A percentile compares a stretch with the other conserved stretches of the same genome.
phyloP scores from a whole-genome alignment of 2,329 filamentous ascomycete genomes.

The Sporothrix pallida region DNA sequence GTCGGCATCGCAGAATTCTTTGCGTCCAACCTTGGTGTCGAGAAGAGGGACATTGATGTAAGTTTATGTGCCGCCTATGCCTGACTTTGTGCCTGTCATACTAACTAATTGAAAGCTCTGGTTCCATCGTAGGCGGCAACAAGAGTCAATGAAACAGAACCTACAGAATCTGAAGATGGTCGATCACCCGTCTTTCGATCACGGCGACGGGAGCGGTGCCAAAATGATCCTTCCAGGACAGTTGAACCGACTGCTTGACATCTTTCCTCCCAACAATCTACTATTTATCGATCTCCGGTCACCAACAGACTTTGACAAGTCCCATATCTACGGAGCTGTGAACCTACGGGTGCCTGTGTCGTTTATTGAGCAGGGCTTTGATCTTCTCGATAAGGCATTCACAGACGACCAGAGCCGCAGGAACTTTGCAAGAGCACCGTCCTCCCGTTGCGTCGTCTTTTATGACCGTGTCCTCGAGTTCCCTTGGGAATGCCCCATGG shows the following conservation, averaged over 20 bases:
- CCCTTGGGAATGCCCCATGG: constrained; percentile 58
- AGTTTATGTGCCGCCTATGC: not conserved
- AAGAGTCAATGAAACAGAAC: constrained; percentile 53
- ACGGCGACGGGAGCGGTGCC: constrained; percentile 41
- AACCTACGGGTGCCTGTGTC: constrained; percentile 58
- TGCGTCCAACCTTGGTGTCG: constrained; percentile 60
- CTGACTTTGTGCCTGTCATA: not conserved
- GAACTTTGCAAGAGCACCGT: constrained; percentile 55
- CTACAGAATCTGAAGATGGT: constrained; percentile 53
- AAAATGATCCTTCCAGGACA: constrained; percentile 60
- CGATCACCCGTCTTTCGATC: constrained; percentile 42
- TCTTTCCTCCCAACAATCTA: constrained; percentile 53
- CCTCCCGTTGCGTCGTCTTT: constrained; percentile 57
- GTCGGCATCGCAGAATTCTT: constrained; percentile 59
- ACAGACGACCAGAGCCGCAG: constrained; percentile 55
- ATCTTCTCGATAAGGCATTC: constrained; percentile 58
- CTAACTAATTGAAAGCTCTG: constrained; percentile 44
- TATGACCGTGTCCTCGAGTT: constrained; percentile 59
- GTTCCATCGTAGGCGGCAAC: constrained; percentile 61
- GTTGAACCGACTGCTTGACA: constrained; percentile 57
- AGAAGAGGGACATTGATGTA: constrained; percentile 55
- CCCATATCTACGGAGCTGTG: constrained; percentile 59
- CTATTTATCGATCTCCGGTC: constrained; percentile 59
- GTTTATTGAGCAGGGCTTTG: constrained; percentile 56
- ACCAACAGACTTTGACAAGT: constrained; percentile 53